A percentile compares a stretch with the other conserved stretches of the same genome.
These are phyloP conservation scores for Eutrema salsugineum DNA, from an alignment of 441 rosid genomes.

Conservation along the genomic window DNA sequence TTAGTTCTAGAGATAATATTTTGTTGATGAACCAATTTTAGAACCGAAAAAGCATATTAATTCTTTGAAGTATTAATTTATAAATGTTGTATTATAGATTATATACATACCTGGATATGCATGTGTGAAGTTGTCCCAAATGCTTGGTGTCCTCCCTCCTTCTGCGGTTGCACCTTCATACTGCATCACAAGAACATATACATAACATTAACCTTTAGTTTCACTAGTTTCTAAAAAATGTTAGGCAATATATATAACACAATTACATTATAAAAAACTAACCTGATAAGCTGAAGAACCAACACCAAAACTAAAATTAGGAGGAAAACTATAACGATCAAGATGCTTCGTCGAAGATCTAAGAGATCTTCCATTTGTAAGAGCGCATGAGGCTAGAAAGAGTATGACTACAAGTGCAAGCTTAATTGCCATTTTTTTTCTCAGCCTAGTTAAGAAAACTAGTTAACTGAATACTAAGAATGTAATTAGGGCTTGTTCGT, in stretches of 20 bases:
- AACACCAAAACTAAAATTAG: slow-evolving; percentile 25
- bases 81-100: too few relatives aligned
- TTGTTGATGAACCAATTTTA: too few relatives aligned
- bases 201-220: background rate
- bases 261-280: background rate
- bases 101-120: slow-evolving; percentile 49
- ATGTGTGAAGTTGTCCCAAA: slow-evolving; percentile 58
- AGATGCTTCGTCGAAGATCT: background rate
- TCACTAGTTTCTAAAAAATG: background rate
- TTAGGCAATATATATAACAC: background rate
- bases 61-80: too few relatives aligned
- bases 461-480: background rate
- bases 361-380: slow-evolving; percentile 2
- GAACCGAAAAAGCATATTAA: too few relatives aligned
- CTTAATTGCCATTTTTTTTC: background rate
- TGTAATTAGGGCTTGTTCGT: background rate
- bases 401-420: slow-evolving; percentile 8
- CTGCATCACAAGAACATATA: slow-evolving; percentile 14
- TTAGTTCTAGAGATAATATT: too few relatives aligned
- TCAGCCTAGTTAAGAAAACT: background rate
- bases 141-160: slow-evolving; percentile 48
- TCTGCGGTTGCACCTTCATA: slow-evolving; percentile 59
- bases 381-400: background rate
- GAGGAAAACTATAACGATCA: slow-evolving; percentile 30
- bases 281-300: slow-evolving; percentile 29